phyloP scores from a whole-genome alignment of 2,329 filamentous ascomycete species.

The Trichoderma aggressivum region DNA sequence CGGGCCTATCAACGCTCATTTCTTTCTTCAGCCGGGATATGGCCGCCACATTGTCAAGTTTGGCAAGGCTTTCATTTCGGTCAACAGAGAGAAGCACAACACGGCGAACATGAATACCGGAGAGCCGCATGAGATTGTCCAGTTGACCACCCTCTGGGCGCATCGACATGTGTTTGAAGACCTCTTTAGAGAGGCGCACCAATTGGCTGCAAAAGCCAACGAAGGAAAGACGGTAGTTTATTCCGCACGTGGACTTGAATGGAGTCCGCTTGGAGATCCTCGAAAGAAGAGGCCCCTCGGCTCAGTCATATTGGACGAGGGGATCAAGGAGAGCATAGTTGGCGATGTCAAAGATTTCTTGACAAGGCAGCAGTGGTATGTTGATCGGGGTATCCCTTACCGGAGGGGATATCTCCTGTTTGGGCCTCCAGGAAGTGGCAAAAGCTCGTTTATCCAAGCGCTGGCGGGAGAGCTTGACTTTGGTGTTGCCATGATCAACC shows the following conservation, averaged over 20 bases:
- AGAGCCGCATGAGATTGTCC: constrained; percentile 90
- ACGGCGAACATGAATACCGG: constrained; percentile 80
- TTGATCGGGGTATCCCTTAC: constrained; percentile 92
- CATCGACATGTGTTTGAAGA: constrained; percentile 87
- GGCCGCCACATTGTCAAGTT: constrained; percentile 86
- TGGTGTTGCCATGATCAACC: constrained; percentile 86
- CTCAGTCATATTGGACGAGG: constrained; percentile 81
- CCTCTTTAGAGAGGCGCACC: constrained; percentile 83
- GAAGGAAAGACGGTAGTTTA: constrained; percentile 95
- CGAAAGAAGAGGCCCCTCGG: constrained; percentile 81
- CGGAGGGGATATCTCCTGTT: constrained; percentile 84
- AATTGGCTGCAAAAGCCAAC: constrained; percentile 71
- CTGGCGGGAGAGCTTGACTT: constrained; percentile 90
- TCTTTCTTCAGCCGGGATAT: constrained; percentile 86
- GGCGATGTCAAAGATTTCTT: constrained; percentile 82
- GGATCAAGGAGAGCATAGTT: constrained; percentile 77
- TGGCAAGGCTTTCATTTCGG: constrained; percentile 79
- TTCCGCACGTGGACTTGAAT: constrained; percentile 77
- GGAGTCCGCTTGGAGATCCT: constrained; percentile 79
- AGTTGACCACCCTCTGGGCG: constrained; percentile 85
- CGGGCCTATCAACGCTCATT: constrained; percentile 72
- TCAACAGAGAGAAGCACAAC: constrained; percentile 80
- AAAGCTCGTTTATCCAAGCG: constrained; percentile 94
- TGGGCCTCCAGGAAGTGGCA: constrained; percentile 86
- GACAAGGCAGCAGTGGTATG: constrained; percentile 77